Percentiles rank a stretch among this genome's conserved stretches.
phyloP scores from a whole-genome alignment of 768 basidiomycete genomes.

The Suillus alpinus region DNA sequence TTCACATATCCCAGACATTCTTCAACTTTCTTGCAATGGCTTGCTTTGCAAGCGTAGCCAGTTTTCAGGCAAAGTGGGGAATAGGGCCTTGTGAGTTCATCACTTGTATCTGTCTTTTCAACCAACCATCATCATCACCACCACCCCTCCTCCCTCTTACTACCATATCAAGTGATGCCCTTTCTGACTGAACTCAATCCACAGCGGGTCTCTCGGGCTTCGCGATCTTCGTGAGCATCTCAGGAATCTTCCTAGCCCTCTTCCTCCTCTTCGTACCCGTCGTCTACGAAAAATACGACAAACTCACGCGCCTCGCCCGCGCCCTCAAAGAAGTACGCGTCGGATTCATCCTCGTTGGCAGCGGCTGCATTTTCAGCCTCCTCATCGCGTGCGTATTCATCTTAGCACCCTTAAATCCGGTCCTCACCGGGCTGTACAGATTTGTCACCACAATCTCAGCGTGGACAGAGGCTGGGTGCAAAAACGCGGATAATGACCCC shows the following conservation, averaged over 20 bases:
- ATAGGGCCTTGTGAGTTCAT: constrained; percentile 79
- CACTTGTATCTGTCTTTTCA: background rate
- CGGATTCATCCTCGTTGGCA: constrained; percentile 75
- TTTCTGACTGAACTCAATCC: constrained; percentile 13
- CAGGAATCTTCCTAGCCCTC: constrained; percentile 67
- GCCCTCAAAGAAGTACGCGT: constrained; percentile 82
- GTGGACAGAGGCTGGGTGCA: constrained; percentile 89
- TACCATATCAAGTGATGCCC: background rate
- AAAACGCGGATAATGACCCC: constrained; percentile 79
- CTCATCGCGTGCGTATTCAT: constrained; percentile 67
- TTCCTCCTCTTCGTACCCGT: constrained; percentile 80
- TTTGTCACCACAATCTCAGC: constrained; percentile 79
- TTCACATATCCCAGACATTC: constrained; percentile 77
- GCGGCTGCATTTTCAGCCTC: constrained; percentile 62
- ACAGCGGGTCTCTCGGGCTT: constrained; percentile 86
- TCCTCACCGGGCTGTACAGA: constrained; percentile 35
- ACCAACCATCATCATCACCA: background rate
- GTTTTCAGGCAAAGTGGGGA: constrained; percentile 81
- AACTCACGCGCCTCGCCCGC: constrained; percentile 70
- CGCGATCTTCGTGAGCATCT: constrained; percentile 75
- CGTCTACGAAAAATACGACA: constrained; percentile 83
- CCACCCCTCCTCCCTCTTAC: background rate
- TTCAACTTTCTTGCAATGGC: constrained; percentile 93
- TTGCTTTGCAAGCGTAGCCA: constrained; percentile 86
- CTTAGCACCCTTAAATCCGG: constrained; percentile 5